Conservation (phyloP, 768 basidiomycete species). For the Vararia minispora region DNA sequence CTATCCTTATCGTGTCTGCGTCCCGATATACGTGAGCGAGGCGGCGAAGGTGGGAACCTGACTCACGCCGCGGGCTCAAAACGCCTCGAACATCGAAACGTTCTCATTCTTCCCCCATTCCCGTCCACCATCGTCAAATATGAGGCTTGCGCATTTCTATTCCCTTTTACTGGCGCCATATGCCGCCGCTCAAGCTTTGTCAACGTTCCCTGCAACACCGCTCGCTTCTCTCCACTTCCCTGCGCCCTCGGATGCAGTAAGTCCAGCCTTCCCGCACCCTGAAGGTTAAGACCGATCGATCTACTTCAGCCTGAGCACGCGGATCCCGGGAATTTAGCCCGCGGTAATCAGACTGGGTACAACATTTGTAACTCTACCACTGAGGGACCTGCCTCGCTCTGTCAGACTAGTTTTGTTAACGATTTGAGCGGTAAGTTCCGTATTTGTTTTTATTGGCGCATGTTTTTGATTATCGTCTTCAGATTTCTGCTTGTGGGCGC, state of each 20-base stretch:
- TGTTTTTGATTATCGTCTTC: too few species aligned
- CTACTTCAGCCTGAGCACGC: slow-evolving; percentile 48
- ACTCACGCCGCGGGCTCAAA: too few species aligned
- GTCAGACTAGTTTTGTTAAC: slow-evolving; percentile 65
- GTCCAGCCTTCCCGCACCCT: too few species aligned
- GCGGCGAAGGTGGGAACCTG: too few species aligned
- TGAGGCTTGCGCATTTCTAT: slow-evolving; percentile 26
- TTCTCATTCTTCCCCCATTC: too few species aligned
- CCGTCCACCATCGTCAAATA: too few species aligned
- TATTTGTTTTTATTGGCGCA: background rate
- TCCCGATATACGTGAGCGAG: too few species aligned
- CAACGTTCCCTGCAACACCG: slow-evolving; percentile 18
- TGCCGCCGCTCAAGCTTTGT: slow-evolving; percentile 15
- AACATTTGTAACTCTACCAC: slow-evolving; percentile 64
- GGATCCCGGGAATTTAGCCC: slow-evolving; percentile 28
- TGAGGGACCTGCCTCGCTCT: slow-evolving; percentile 45
- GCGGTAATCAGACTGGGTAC: slow-evolving; percentile 57
- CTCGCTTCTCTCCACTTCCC: slow-evolving; percentile 18
- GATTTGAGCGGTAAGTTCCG: slow-evolving; percentile 15
- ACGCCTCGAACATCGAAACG: too few species aligned
- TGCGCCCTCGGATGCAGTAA: slow-evolving; percentile 15
- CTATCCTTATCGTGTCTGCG: too few species aligned
- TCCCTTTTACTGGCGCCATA: slow-evolving; percentile 21
- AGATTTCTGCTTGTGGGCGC: slow-evolving; percentile 69
- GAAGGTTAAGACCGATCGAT: too few species aligned